Evolutionary conservation across 164 flowering plant species (phyloP).

Genomic region (Hamamelis virginiana): DNA sequence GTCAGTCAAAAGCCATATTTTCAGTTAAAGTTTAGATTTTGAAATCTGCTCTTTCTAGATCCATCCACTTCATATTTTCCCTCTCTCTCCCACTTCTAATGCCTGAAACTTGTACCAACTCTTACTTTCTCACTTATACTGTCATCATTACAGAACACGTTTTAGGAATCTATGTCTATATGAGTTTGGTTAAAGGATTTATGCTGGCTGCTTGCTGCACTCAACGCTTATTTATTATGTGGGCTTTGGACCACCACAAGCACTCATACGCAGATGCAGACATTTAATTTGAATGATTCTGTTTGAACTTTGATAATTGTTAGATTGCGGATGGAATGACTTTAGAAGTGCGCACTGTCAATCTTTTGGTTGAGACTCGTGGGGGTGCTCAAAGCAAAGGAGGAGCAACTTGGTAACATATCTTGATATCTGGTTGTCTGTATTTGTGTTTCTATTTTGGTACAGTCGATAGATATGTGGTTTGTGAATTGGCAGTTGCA

Average conservation of each 20-base stretch:
- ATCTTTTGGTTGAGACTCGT: constrained; percentile 89
- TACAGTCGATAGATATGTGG: neutral
- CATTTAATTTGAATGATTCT: neutral
- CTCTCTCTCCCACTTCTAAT: no score
- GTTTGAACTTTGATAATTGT: neutral
- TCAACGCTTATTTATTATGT: no score
- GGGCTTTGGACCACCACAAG: no score
- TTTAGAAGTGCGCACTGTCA: constrained; percentile 74
- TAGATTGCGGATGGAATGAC: constrained; percentile 99
- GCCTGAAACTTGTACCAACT: no score
- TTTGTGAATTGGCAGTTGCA: neutral
- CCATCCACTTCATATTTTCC: no score
- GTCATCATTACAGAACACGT: no score
- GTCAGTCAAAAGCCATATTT: neutral
- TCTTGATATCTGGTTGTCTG: neutral
- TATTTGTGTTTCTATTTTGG: neutral
- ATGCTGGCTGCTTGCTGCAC: no score
- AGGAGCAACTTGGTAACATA: constrained; percentile 81
- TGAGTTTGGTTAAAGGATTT: no score
- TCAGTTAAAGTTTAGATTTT: neutral
- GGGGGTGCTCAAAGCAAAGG: constrained; percentile 65
- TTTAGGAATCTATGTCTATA: no score
- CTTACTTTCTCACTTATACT: no score
- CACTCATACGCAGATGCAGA: neutral
- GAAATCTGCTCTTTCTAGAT: neutral